Evolutionary conservation across 345 rosid species (phyloP).

Genomic region (Eucalyptus pauciflora): DNA sequence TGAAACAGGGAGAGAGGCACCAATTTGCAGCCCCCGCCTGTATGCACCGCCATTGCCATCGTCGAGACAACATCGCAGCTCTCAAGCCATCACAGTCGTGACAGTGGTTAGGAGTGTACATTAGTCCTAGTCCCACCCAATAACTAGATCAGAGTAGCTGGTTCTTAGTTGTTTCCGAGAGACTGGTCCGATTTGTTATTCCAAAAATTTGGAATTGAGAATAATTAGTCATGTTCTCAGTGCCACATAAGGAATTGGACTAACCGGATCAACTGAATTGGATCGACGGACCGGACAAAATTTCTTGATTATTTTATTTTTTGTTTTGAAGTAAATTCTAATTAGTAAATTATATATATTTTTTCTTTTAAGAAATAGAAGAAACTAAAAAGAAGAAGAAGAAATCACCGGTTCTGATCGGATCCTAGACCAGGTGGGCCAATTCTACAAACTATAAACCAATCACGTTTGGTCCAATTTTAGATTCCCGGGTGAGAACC

Average conservation of each 20-base stretch:
- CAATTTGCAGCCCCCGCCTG: neutral
- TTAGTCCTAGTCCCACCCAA: accelerated
- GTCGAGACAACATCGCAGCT: neutral
- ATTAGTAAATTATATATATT: too few relatives aligned
- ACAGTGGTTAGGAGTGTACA: neutral
- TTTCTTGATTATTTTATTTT: too few relatives aligned
- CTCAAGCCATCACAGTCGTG: neutral
- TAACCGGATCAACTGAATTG: accelerated
- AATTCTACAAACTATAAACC: too few relatives aligned
- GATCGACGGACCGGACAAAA: accelerated
- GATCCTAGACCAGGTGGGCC: neutral
- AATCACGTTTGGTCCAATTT: accelerated
- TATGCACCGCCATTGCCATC: neutral
- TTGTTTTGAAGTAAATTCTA: too few relatives aligned
- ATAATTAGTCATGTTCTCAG: too few relatives aligned
- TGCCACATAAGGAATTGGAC: neutral
- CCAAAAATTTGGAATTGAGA: neutral
- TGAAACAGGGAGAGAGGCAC: neutral
- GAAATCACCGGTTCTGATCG: accelerated
- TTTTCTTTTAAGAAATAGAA: too few relatives aligned
- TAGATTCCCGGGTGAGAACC: neutral
- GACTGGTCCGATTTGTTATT: too few relatives aligned
- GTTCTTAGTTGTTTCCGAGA: accelerated
- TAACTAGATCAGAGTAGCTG: accelerated
- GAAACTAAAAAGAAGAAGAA: neutral